Evolutionary conservation across 1,284 basidiomycete genomes (phyloP), one percentile per base, ranked within the genome.

Genomic region (Albatrellus sp.): DNA sequence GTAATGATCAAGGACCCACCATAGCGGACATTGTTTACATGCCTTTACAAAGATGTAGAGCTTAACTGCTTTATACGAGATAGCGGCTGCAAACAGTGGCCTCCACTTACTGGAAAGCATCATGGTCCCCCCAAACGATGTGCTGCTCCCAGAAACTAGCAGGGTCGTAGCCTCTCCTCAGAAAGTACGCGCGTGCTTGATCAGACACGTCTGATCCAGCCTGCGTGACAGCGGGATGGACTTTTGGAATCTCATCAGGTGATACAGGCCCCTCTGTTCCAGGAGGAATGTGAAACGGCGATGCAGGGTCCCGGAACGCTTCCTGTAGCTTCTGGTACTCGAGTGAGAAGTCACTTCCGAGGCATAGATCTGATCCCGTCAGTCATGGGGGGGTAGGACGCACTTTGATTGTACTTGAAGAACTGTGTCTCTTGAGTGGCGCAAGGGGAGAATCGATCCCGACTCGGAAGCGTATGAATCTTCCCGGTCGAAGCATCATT

Each of bases 21-120:
- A 54, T 87, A 86, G 47, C 72, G 73, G 16, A 74, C 79, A 52
- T 87, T 87, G 52, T 86, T 86, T 24, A 86, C 80, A 54, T 87
- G 83, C 55, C 83, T 86, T 45, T 19, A 32, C 31, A 14, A 40
- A 24, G 28, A 10, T 19, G 11, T 38, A 3, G 16, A 8, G 31
- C 24, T 32, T 24, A 38, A 11, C 34, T 32, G 7, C 4, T 24
- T 3, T 4, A 37, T 45, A 19, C 19, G 17, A 5, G 17, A 34
- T 16, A 38, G 33, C 31, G 9, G 19, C 31, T 30, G 14, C 43
- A 28, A n/a, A 4, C n/a, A 12, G 19, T 14, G 16, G 33, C 24
- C 24, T 24, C 24, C 33, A 60, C 77, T 40, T 55, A 82, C 82
- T 77, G 75, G 55, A 86, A 84, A 0, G 81, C 64, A 55, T 87